phyloP scores from a whole-genome alignment of 164 flowering plant genomes.

The Akebia trifoliata region DNA sequence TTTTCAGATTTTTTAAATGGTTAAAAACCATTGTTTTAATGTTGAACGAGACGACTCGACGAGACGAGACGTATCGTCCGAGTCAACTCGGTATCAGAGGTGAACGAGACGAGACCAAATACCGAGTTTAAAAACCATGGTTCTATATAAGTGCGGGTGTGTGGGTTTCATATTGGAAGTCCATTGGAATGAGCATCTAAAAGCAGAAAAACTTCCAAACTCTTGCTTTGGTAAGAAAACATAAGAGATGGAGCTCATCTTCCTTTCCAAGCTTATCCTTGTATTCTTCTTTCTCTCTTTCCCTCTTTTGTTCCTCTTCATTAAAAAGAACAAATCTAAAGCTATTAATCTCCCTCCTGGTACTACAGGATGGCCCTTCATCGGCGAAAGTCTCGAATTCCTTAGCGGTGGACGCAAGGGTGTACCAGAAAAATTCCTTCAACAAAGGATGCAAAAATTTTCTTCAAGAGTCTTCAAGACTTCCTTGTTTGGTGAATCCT shows the following conservation, averaged over 20 bases:
- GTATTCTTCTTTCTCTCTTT: not conserved
- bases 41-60: too few species aligned
- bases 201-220: not conserved
- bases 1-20: too few species aligned
- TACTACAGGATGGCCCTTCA: conserved; percentile 16
- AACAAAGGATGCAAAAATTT: conserved; percentile 20
- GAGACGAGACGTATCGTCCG: too few species aligned
- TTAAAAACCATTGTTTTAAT: too few species aligned
- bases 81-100: too few species aligned
- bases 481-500: conserved; percentile 17
- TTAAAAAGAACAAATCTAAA: not conserved
- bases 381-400: conserved; percentile 30
- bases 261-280: not conserved
- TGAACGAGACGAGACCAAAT: too few species aligned
- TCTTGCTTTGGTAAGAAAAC: not conserved
- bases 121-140: too few species aligned
- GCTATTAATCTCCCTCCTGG: conserved; percentile 20
- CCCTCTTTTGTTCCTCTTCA: not conserved
- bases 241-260: conserved; percentile 3
- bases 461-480: conserved; percentile 24
- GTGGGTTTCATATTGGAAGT: too few species aligned
- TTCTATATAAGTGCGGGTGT: too few species aligned
- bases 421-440: conserved; percentile 26
- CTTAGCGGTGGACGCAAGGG: conserved; percentile 23
- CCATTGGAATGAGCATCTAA: too few species aligned